Evolutionary conservation across 2,329 filamentous ascomycete genomes (phyloP).

Genomic region (Colletotrichum agaves): DNA sequence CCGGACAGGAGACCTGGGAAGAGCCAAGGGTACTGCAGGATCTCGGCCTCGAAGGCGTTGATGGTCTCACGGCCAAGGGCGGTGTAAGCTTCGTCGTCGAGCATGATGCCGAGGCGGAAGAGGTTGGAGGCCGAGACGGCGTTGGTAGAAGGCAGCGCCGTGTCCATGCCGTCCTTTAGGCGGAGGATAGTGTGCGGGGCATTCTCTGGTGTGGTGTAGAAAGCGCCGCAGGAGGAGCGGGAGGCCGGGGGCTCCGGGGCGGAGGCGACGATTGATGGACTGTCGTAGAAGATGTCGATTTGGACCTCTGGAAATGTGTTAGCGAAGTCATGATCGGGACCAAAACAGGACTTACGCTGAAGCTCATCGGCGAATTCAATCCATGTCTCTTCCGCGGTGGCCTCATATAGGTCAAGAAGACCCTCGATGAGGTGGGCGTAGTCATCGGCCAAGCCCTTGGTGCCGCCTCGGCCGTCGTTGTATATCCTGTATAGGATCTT

Average conservation of each 20-base stretch:
- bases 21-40: constrained; percentile 92
- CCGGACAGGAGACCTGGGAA: constrained; percentile 83
- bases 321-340: constrained; percentile 34
- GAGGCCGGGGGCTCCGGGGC: constrained; percentile 51
- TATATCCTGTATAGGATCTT: constrained; percentile 80
- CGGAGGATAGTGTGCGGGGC: constrained; percentile 81
- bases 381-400: constrained; percentile 80
- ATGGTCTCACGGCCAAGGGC: constrained; percentile 78
- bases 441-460: constrained; percentile 89
- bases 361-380: constrained; percentile 84
- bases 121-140: constrained; percentile 87
- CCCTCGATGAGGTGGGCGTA: constrained; percentile 91
- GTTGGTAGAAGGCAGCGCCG: constrained; percentile 89
- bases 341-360: constrained; percentile 67
- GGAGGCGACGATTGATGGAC: constrained; percentile 44
- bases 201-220: constrained; percentile 75
- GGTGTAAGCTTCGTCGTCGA: constrained; percentile 73
- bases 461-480: constrained; percentile 70
- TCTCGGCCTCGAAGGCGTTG: constrained; percentile 88
- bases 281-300: constrained; percentile 81
- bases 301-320: constrained; percentile 68
- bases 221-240: constrained; percentile 65
- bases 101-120: constrained; percentile 78
- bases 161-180: constrained; percentile 95
- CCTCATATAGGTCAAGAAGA: constrained; percentile 84